These are phyloP conservation scores for Fusarium verticillioides DNA, from an alignment of 2,329 filamentous ascomycete genomes.

Conservation along the genomic window DNA sequence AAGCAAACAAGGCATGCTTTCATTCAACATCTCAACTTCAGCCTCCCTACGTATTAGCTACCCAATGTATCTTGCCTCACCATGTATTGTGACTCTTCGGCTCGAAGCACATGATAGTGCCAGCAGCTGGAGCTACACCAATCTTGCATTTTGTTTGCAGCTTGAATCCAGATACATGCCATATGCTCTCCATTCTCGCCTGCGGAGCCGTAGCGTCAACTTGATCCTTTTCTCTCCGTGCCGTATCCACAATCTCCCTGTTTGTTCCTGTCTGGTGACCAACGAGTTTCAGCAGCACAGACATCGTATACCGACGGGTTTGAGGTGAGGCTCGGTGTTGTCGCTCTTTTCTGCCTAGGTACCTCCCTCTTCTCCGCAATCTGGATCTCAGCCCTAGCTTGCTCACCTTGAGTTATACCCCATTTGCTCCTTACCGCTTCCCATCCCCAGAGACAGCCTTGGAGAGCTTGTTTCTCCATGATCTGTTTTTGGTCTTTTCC, in stretches of 20 bases:
- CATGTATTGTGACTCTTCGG: background rate
- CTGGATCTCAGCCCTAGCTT: conserved; percentile 34
- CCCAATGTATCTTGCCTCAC: background rate
- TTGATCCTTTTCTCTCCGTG: conserved; percentile 18
- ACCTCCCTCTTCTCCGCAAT: conserved; percentile 27
- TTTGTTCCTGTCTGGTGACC: conserved; percentile 35
- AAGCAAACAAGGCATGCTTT: background rate
- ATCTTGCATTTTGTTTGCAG: background rate
- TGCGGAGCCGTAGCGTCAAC: conserved; percentile 30
- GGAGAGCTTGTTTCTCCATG: conserved; percentile 25
- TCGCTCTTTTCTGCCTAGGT: conserved; percentile 8
- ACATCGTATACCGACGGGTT: conserved; percentile 19
- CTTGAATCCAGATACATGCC: background rate
- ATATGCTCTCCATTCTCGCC: background rate
- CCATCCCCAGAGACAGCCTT: conserved; percentile 1
- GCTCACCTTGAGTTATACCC: conserved; percentile 12
- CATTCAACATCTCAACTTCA: background rate
- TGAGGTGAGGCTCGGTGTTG: conserved; percentile 24
- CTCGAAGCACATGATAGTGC: background rate
- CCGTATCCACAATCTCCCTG: conserved; percentile 25
- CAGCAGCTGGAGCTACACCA: background rate
- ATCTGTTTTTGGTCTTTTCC: background rate
- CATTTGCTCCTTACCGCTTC: conserved; percentile 18
- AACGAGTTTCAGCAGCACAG: conserved; percentile 27
- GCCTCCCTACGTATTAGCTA: background rate